Evolutionary conservation across 2,329 filamentous ascomycete genomes (phyloP).

Genomic region (Pseudopithomyces maydicus): DNA sequence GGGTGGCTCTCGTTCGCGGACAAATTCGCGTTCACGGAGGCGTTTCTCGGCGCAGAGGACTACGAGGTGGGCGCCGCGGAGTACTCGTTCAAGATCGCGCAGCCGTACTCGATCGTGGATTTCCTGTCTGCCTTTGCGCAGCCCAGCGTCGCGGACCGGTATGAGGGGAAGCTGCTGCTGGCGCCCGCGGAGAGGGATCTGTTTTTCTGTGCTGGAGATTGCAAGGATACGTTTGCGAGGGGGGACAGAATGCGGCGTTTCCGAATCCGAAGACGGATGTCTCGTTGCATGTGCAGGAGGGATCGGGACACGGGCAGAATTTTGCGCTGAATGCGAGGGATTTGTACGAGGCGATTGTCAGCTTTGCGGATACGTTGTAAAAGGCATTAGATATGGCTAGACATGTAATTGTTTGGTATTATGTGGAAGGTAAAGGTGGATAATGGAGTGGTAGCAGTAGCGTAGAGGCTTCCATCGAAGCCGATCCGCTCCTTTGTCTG

Average conservation of each 20-base stretch:
- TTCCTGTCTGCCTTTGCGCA: neutral
- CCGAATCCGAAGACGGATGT: neutral
- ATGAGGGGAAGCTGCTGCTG: neutral
- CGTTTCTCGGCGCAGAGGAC: neutral
- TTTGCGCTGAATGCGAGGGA: neutral
- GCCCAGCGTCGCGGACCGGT: neutral
- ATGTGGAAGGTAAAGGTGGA: no score
- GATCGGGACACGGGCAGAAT: constrained; percentile 2
- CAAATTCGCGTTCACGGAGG: neutral
- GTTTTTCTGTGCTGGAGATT: neutral
- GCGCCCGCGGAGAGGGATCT: neutral
- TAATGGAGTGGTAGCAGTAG: no score
- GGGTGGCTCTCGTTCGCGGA: constrained; percentile 1
- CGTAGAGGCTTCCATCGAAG: no score
- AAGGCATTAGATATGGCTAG: no score
- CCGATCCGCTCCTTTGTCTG: no score
- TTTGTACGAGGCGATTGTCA: neutral
- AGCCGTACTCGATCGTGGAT: neutral
- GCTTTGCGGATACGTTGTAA: neutral
- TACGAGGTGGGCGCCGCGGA: neutral
- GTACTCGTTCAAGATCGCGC: constrained; percentile 4
- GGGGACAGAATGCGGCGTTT: neutral
- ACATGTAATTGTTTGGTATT: no score
- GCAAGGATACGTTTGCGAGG: neutral
- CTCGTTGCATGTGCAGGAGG: neutral